Base-by-base conservation (phyloP, 768 basidiomycete species). In the Pulveroboletus sp. region DNA sequence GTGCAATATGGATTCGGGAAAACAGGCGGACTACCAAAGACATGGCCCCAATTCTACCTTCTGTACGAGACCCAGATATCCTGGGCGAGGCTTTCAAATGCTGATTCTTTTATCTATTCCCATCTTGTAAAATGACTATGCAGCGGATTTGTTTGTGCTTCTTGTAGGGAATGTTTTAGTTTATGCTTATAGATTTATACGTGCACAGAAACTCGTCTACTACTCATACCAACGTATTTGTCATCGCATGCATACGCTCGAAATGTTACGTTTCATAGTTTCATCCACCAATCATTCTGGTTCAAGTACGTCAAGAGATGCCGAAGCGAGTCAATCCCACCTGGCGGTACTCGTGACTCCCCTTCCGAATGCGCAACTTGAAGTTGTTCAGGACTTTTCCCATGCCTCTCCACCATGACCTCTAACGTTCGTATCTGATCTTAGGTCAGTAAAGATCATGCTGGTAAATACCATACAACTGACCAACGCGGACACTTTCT, bases 401-500 rank as follows among this genome's bases (percentile, higher is more conserved):
- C 45, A 8, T 67, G 67, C 56, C 81, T 85, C 40, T 87, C 86
- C 11, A 78, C 72, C 37, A 82, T 60, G 13, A 69, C 73, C 50
- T 77, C 80, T 47, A 89, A 58, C 6, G 78, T 72, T 56, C 75
- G 79, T 2, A 75, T 72, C 87, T 90, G 53, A 31, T 29, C 19
- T 33, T 47, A n/a, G 23, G 25, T 55, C 43, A 48, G 45, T 16
- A 52, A 27, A 6, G 6, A 38, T 27, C 23, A 20, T 3, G 16
- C n/a, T 5, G 16, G 10, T 19, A 27, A 35, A 48, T 21, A 45
- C 27, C 6, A 21, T 13, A 34, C 19, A 23, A 70, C 84, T 53
- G 52, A 89, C 88, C 64, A 90, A 60, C 2, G 71, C 73, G 0
- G 69, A 56, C 73, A 85, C 79, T 59, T 78, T 84, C 31, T 64